Evolutionary conservation across 768 basidiomycete genomes (phyloP), one percentile per base, ranked within the genome.

Genomic region (Postia placenta): DNA sequence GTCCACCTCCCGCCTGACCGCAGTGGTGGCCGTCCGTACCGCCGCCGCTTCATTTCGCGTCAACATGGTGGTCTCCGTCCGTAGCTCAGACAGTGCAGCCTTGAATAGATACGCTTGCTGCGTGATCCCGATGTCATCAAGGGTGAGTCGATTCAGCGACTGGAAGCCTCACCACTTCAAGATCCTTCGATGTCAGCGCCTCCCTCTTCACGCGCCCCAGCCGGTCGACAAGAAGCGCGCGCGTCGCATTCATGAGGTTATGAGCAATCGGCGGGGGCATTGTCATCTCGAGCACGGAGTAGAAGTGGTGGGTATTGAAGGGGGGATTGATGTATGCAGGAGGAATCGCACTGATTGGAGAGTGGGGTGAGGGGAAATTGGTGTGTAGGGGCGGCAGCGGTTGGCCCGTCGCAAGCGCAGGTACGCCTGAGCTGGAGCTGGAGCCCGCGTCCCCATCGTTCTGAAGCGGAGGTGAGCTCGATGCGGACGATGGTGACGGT

Each of bases 91-190:
- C 30, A 98, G 67, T 0, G 95, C 96, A 17, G 96, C 96, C 40
- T 85, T 83, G 67, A 96, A 96, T 26, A 97, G 73, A 65, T 97
- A 97, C 15, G 93, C 93, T 84, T 94, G 90, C 92, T 96, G 59
- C 37, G 46, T 15, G 24, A 40, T n/a, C n/a, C n/a, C n/a, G n/a
- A n/a, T n/a, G n/a, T n/a, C n/a, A n/a, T n/a, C n/a, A n/a, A n/a
- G n/a, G n/a, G n/a, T n/a, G 15, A 33, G 30, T 33, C 15, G 15
- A 33, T 15, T 33, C 9, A 33, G 30, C 15, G 30, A n/a, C 30
- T 43, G 22, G 4, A 45, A 17, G 19, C 72, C 85, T 47, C 64
- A 90, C 89, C 63, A 89, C 91, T 61, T 90, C 89, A 36, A 90
- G 63, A 62, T 92, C 90, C 66, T 92, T 87, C 14, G 72, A 66